These are phyloP conservation scores for Lachnellula subtilissima DNA, from an alignment of 2,329 filamentous ascomycete species.

Conservation along the genomic window DNA sequence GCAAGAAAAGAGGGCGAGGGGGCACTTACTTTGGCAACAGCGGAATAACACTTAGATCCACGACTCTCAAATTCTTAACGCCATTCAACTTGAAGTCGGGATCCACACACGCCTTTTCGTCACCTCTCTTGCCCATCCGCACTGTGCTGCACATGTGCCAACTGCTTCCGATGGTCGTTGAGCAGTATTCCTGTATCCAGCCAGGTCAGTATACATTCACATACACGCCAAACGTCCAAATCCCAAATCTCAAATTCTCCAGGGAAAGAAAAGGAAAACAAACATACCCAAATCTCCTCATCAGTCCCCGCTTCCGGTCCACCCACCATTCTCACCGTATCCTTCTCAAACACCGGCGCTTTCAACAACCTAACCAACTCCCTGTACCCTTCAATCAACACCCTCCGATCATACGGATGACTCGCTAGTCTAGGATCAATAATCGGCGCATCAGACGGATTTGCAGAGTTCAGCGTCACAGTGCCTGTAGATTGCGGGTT, in stretches of 20 bases:
- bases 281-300: constrained; percentile 41
- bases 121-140: constrained; percentile 3
- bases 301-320: constrained; percentile 45
- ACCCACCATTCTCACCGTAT: constrained; percentile 38
- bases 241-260: too few species aligned
- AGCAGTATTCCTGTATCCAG: constrained; percentile 9
- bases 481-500: constrained; percentile 55
- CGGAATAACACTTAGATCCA: constrained; percentile 41
- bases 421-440: constrained; percentile 58
- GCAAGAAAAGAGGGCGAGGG: constrained; percentile 33
- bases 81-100: background rate
- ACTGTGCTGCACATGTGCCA: background rate
- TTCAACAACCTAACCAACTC: constrained; percentile 39
- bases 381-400: constrained; percentile 45
- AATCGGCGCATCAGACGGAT: constrained; percentile 59
- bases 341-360: constrained; percentile 41
- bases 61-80: constrained; percentile 1
- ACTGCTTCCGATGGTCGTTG: background rate
- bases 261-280: too few species aligned
- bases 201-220: too few species aligned
- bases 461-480: constrained; percentile 54
- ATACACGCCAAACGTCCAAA: too few species aligned
- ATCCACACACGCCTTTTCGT: background rate
- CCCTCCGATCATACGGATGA: constrained; percentile 50
- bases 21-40: constrained; percentile 42